A percentile compares a stretch with the other conserved stretches of the same genome.
phyloP scores from a whole-genome alignment of 2,329 filamentous ascomycete species.

The Ascochyta fabae region DNA sequence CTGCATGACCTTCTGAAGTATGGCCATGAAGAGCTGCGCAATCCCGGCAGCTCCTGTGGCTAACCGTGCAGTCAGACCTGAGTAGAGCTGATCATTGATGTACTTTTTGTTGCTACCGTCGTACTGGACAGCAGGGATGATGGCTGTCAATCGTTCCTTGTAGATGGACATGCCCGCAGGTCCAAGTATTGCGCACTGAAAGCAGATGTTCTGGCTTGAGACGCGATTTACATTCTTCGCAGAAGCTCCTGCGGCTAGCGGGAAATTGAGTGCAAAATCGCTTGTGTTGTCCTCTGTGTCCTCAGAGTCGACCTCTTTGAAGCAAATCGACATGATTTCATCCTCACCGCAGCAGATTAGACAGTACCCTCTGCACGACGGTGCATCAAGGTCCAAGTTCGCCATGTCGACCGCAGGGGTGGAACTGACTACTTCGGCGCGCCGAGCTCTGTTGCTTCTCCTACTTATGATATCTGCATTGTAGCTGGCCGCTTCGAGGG shows the following conservation, averaged over 20 bases:
- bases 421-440: constrained; percentile 31
- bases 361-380: constrained; percentile 38
- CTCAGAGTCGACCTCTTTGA: constrained; percentile 33
- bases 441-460: constrained; percentile 41
- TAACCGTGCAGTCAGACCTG: constrained; percentile 40
- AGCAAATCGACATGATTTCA: constrained; percentile 43
- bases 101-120: constrained; percentile 41
- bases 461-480: constrained; percentile 43
- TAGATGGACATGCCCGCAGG: constrained; percentile 37
- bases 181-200: constrained; percentile 41
- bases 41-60: constrained; percentile 39
- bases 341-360: constrained; percentile 43
- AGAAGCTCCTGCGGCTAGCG: constrained; percentile 39
- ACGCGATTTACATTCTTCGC: constrained; percentile 33
- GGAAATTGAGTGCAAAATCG: constrained; percentile 46
- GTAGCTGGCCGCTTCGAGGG: constrained; percentile 37
- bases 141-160: constrained; percentile 36
- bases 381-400: constrained; percentile 35
- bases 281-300: constrained; percentile 38
- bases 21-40: constrained; percentile 42
- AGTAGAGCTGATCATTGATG: constrained; percentile 43
- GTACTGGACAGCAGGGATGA: constrained; percentile 39
- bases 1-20: constrained; percentile 33
- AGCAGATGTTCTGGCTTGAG: constrained; percentile 45
- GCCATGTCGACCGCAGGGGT: constrained; percentile 23